Evolutionary conservation across 371 early-diverging fungal genomes (phyloP), one percentile per base, ranked within the genome.

Genomic region (Mucor irregularis): DNA sequence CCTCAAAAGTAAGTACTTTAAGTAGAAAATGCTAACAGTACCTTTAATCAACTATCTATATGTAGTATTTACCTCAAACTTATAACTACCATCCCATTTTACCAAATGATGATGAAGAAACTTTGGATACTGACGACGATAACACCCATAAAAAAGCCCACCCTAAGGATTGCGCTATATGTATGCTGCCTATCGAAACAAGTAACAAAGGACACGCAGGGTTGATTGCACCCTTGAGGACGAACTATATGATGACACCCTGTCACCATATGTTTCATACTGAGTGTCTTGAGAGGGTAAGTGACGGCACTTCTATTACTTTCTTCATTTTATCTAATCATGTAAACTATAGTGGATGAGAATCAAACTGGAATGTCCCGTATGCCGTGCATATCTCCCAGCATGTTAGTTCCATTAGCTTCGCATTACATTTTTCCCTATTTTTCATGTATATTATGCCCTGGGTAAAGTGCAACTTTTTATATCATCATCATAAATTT

Each of bases 311-410:
- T 13, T 11, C 35, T 29, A 13, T 40, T 25, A 25, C 8, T 19
- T 35, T 17, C 13, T 25, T 35, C 25, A 30, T 31, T 17, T 11
- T 19, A 29, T 25, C 5, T 57, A 53, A 34, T n/a, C n/a, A n/a
- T n/a, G n/a, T n/a, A n/a, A n/a, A n/a, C n/a, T n/a, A n/a, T 56
- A 80, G 73, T 92, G 92, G 92, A 92, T 92, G 91, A 81, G 86
- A 45, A 86, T 90, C 42, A 91, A 90, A 65, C 74, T 91, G 16
- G 91, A 91, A 60, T 88, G 90, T 56, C 89, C 89, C 14, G 81
- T 87, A 10, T 88, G 90, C 55, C 68, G 89, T 44, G 69, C 85
- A 0, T 78, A 80, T 56, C 74, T 88, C 48, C 90, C 89, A 37
- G 78, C 85, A 38, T 74, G 65, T 49, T 79, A 62, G 69, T 19